phyloP scores from a whole-genome alignment of 805 yeast species.

The Saturnispora hagleri region DNA sequence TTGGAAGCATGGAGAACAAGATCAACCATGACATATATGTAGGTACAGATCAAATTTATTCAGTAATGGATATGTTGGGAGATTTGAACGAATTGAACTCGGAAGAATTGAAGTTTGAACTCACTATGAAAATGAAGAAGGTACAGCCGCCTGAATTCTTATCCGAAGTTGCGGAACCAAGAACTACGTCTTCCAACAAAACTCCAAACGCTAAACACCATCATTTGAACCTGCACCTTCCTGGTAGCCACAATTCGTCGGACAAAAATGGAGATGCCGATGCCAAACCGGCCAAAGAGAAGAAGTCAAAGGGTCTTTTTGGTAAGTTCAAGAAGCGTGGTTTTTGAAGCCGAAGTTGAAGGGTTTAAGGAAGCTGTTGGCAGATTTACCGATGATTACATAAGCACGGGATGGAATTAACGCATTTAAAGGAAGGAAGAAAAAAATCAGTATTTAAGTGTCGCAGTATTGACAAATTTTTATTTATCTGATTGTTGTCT shows the following conservation, averaged over 20 bases:
- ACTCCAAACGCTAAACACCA: conserved; percentile 4
- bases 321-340: conserved; percentile 18
- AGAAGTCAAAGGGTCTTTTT: conserved; percentile 14
- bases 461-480: neutral
- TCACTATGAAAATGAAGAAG: conserved; percentile 15
- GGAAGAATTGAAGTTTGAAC: conserved; percentile 20
- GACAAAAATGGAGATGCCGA: conserved; percentile 1
- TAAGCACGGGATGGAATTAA: neutral
- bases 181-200: neutral
- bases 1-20: conserved; percentile 55
- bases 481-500: neutral
- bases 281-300: conserved; percentile 10
- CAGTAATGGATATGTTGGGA: conserved; percentile 29
- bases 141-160: conserved; percentile 18
- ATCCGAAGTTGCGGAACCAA: conserved; percentile 13
- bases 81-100: conserved; percentile 25
- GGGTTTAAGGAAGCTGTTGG: neutral
- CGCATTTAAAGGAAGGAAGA: neutral
- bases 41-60: conserved; percentile 70
- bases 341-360: conserved; percentile 5
- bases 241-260: neutral
- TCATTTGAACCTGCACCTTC: neutral
- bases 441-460: neutral
- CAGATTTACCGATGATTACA: neutral
- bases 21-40: conserved; percentile 66